Conservation (phyloP, 2,329 filamentous ascomycete species). For the Emergomyces orientalis region DNA sequence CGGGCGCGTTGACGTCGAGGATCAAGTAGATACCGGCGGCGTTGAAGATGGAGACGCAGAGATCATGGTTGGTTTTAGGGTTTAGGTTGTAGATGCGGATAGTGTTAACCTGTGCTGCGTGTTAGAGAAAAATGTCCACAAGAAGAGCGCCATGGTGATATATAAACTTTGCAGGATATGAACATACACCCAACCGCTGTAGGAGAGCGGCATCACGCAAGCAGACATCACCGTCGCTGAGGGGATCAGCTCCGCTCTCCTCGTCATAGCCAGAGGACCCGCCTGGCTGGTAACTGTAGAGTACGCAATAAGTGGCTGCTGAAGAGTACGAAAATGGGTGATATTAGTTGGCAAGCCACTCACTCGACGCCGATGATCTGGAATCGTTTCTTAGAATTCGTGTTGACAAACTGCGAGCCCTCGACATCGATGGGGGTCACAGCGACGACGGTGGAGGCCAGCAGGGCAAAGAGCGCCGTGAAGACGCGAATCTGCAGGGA, state of each 20-base stretch:
- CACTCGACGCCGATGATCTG: constrained; percentile 55
- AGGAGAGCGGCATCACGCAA: constrained; percentile 55
- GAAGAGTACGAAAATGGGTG: not conserved
- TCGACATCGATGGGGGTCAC: constrained; percentile 49
- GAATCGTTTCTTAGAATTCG: constrained; percentile 48
- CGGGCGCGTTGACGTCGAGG: constrained; percentile 55
- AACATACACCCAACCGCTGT: constrained; percentile 49
- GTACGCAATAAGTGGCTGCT: constrained; percentile 6
- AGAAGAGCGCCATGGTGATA: not conserved
- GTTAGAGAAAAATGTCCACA: constrained; percentile 4
- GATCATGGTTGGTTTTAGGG: constrained; percentile 50
- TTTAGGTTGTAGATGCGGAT: constrained; percentile 58
- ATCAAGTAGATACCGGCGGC: constrained; percentile 58
- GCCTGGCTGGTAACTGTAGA: constrained; percentile 50
- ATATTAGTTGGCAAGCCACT: constrained; percentile 16
- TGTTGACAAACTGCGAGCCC: constrained; percentile 54
- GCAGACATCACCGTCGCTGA: constrained; percentile 50
- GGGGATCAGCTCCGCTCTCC: constrained; percentile 42
- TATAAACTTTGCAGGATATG: not conserved
- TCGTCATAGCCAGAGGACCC: constrained; percentile 50
- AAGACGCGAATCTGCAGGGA: constrained; percentile 19
- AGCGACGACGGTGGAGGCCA: constrained; percentile 39
- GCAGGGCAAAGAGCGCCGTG: constrained; percentile 34
- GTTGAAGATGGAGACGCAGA: constrained; percentile 57
- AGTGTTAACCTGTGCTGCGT: constrained; percentile 44